Evolutionary conservation across 495 filamentous ascomycete genomes (phyloP).

Genomic region (Haplographium delicatum): DNA sequence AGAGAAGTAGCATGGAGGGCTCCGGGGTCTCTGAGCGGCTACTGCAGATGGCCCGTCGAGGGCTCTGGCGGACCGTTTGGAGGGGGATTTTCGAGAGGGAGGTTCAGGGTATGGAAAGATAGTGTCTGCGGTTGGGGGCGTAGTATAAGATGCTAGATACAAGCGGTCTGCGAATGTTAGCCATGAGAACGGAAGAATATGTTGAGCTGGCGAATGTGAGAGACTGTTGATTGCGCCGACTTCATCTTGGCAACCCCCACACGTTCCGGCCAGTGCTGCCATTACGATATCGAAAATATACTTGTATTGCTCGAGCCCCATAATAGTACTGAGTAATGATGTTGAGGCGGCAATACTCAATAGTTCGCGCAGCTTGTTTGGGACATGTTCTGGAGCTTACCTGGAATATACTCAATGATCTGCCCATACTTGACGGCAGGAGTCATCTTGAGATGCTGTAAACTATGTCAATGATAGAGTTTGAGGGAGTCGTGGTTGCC

Average conservation of each 20-base stretch:
- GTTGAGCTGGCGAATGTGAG: neutral
- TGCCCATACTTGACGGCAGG: constrained; percentile 37
- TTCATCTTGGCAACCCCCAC: neutral
- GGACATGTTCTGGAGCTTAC: constrained; percentile 29
- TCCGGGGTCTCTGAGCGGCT: constrained; percentile 29
- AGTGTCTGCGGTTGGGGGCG: constrained; percentile 70
- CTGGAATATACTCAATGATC: constrained; percentile 54
- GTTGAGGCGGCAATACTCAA: constrained; percentile 8
- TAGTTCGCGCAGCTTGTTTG: constrained; percentile 8
- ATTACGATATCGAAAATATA: neutral
- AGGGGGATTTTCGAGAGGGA: constrained; percentile 54
- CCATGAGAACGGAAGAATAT: constrained; percentile 12
- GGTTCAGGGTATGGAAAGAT: constrained; percentile 77
- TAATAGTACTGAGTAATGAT: constrained; percentile 15
- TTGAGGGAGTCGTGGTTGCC: constrained; percentile 13
- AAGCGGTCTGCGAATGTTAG: constrained; percentile 66
- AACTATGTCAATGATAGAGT: neutral
- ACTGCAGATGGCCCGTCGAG: constrained; percentile 45
- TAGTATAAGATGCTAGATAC: constrained; percentile 88
- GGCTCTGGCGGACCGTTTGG: constrained; percentile 68
- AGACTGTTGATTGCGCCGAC: neutral
- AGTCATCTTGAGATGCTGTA: constrained; percentile 21
- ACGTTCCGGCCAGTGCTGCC: neutral
- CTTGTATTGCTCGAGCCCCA: neutral
- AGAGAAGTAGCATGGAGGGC: constrained; percentile 85